Base-by-base conservation (phyloP, 345 rosid species). In the Boechera divaricarpa region DNA sequence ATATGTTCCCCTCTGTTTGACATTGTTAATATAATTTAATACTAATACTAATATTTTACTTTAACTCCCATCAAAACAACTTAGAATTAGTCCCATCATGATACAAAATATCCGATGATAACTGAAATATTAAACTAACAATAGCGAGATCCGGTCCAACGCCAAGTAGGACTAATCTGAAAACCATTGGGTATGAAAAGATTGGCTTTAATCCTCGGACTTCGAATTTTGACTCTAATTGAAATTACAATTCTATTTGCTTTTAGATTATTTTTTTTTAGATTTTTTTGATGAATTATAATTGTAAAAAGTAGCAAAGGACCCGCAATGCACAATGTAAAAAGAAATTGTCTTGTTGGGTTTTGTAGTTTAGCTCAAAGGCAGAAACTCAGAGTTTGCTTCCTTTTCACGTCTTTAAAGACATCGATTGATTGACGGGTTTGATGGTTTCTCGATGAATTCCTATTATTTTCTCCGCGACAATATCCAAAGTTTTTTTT, bases 401-500 rank as follows among this genome's bases (percentile, higher is more conserved):
- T 88, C 82, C 82, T 63, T 79, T 82, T 84, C 83, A 88, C 92
- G 92, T 82, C 82, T 87, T 78, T 10, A 70, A 63, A 66, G 76
- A 64, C 78, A 77, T 67, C 31, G 77, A 81, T 36, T 77, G 84
- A 81, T 81, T 82, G 86, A 76, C 71, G 67, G 81, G 77, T 65
- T 66, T 63, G 73, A 81, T 57, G 54, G 79, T 77, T 81, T 85
- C 87, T 81, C 79, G 73, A 78, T 79, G 64, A 33, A 60, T 72
- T 75, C 64, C 79, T 75, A 77, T 79, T 67, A 24, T 56, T 48
- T 73, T 66, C 75, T 63, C 77, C 70, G 1, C 63, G 10, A 64
- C 72, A 16, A 52, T 69, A 42, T 62, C 69, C 7, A 69, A 10
- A 41, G 21, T 69, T 32, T 8, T 38, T 21, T 21, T 71, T 24